Evolutionary conservation across 1,139 yeast species (phyloP).

Genomic region (Hansenula lynferdii): DNA sequence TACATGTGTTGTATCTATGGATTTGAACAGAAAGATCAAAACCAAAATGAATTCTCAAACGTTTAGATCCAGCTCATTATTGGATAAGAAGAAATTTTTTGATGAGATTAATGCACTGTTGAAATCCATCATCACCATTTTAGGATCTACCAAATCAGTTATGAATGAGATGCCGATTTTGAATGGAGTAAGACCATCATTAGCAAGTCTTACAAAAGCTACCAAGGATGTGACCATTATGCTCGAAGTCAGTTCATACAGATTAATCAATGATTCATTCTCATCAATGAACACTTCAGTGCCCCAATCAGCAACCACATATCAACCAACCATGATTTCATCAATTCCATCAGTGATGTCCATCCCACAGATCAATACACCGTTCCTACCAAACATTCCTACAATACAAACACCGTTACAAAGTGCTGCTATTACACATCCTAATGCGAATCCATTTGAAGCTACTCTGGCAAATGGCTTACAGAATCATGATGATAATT

Average conservation of each 20-base stretch:
- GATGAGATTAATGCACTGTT: conserved; percentile 82
- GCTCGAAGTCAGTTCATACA: conserved; percentile 59
- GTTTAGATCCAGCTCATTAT: conserved; percentile 40
- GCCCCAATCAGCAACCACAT: conserved; percentile 13
- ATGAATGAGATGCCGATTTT: conserved; percentile 76
- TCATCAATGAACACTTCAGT: conserved; percentile 19
- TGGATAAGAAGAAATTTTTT: conserved; percentile 69
- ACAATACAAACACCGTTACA: conserved; percentile 1
- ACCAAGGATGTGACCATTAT: conserved; percentile 87
- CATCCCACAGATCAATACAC: conserved; percentile 21
- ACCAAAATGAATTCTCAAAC: conserved; percentile 50
- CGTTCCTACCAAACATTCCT: conserved; percentile 8
- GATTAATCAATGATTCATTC: conserved; percentile 28
- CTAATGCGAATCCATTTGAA: conserved; percentile 19
- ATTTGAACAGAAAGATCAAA: conserved; percentile 65
- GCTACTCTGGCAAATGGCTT: conserved; percentile 14
- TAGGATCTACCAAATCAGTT: conserved; percentile 80
- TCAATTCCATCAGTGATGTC: conserved; percentile 22
- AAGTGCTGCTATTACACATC: background rate
- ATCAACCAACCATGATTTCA: conserved; percentile 19
- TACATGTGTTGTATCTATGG: conserved; percentile 79
- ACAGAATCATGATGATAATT: background rate
- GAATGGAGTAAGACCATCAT: conserved; percentile 73
- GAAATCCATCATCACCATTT: conserved; percentile 76
- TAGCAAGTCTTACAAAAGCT: conserved; percentile 78